Percentiles rank a stretch among this genome's conserved stretches.
phyloP scores from a whole-genome alignment of 2,329 filamentous ascomycete genomes.

The Fusarium brevicatenulatum region DNA sequence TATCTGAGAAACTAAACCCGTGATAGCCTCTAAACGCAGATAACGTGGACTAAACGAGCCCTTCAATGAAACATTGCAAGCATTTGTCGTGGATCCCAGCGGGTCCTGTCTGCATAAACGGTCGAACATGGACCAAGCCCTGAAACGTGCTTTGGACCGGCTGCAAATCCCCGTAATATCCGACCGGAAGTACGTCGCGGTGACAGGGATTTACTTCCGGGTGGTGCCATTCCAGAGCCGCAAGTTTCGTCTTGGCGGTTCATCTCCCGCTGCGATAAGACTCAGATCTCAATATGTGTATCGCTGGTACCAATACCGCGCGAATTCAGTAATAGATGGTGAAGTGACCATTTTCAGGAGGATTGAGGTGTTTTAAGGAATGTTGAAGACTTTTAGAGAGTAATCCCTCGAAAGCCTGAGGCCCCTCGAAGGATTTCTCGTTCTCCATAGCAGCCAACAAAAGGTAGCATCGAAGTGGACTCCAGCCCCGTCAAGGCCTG shows the following conservation, averaged over 20 bases:
- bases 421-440: too few species aligned
- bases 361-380: fast-evolving
- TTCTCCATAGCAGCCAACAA: background rate
- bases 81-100: background rate
- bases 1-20: background rate
- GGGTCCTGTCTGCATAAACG: background rate
- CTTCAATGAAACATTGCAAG: background rate
- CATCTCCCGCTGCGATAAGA: background rate
- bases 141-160: constrained; percentile 3
- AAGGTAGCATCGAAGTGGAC: constrained; percentile 19
- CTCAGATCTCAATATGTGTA: background rate
- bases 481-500: background rate
- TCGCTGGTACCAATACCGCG: fast-evolving
- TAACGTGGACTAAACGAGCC: background rate
- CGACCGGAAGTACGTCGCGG: background rate
- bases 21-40: background rate
- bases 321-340: fast-evolving
- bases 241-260: constrained; percentile 8
- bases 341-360: fast-evolving
- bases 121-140: background rate
- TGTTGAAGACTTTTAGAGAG: fast-evolving
- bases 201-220: constrained; percentile 1
- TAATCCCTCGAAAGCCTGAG: fast-evolving
- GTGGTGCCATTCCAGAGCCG: background rate
- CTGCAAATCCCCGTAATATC: background rate